Conservation (phyloP, 176 grass and related monocot genomes). For the Microstegium vimineum region DNA sequence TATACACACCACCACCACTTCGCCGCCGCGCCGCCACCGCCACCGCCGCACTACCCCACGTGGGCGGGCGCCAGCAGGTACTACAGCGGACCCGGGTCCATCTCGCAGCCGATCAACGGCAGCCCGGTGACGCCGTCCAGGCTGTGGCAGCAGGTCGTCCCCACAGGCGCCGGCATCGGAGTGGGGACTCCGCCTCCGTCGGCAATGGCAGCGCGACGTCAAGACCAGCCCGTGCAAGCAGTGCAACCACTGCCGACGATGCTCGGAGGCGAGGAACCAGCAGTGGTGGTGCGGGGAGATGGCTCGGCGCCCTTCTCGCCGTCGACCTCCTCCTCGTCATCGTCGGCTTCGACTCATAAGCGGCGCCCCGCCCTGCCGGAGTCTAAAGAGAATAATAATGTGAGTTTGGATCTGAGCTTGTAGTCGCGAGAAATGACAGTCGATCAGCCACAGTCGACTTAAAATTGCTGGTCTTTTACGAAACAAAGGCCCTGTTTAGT, state of each 20-base stretch:
- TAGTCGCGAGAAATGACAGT: conserved; percentile 37
- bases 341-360: conserved; percentile 34
- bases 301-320: conserved; percentile 32
- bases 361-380: conserved; percentile 12
- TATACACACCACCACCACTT: conserved; percentile 34
- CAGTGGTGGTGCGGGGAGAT: conserved; percentile 8
- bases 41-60: conserved; percentile 65
- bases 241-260: not conserved
- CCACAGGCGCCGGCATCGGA: not conserved
- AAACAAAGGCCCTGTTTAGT: no score
- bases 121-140: conserved; percentile 37
- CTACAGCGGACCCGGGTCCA: conserved; percentile 51
- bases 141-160: conserved; percentile 32
- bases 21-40: conserved; percentile 2
- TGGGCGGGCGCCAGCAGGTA: conserved; percentile 45
- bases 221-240: not conserved
- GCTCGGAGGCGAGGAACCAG: conserved; percentile 30
- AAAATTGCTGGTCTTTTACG: conserved; percentile 18
- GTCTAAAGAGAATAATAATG: conserved; percentile 46
- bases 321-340: conserved; percentile 37
- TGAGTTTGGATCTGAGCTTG: conserved; percentile 90
- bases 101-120: conserved; percentile 61
- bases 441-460: not conserved
- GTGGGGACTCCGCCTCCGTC: not conserved
- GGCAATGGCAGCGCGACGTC: not conserved